Percentiles rank a stretch among this genome's conserved stretches.
Conservation (phyloP, 129 eudicot species). For the Scalesia atractyloides region DNA sequence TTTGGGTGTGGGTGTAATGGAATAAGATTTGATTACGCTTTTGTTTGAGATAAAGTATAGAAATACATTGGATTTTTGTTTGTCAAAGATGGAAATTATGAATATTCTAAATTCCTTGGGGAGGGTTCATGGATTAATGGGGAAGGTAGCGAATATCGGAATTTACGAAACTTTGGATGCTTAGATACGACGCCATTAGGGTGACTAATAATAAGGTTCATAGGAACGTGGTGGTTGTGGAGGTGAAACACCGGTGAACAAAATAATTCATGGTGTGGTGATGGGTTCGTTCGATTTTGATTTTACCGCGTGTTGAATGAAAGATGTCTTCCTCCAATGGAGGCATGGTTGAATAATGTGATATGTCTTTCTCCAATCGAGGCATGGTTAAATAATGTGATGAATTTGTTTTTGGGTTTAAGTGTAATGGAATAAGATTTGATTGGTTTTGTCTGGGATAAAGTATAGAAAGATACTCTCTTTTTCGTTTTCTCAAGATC, state of each 20-base stretch:
- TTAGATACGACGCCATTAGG: slow-evolving; percentile 55
- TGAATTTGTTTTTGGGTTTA: no score
- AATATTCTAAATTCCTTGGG: no score
- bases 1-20: no score
- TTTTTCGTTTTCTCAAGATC: no score
- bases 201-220: slow-evolving; percentile 77
- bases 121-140: background rate
- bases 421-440: no score
- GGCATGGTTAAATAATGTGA: slow-evolving; percentile 32
- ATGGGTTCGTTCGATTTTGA: slow-evolving; percentile 45
- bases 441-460: no score
- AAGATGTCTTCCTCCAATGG: slow-evolving; percentile 56
- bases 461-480: no score
- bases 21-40: no score
- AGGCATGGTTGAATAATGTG: slow-evolving; percentile 32
- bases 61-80: no score
- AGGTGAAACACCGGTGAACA: slow-evolving; percentile 64
- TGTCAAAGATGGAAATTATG: no score
- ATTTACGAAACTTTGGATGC: slow-evolving; percentile 56
- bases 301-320: slow-evolving; percentile 78
- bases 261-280: slow-evolving; percentile 39
- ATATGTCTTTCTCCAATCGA: slow-evolving; percentile 23
- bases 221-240: slow-evolving; percentile 60
- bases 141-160: slow-evolving; percentile 47
- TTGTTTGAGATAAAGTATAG: no score